Evolutionary conservation across 768 basidiomycete genomes (phyloP).

Genomic region (Suillus occidentalis): DNA sequence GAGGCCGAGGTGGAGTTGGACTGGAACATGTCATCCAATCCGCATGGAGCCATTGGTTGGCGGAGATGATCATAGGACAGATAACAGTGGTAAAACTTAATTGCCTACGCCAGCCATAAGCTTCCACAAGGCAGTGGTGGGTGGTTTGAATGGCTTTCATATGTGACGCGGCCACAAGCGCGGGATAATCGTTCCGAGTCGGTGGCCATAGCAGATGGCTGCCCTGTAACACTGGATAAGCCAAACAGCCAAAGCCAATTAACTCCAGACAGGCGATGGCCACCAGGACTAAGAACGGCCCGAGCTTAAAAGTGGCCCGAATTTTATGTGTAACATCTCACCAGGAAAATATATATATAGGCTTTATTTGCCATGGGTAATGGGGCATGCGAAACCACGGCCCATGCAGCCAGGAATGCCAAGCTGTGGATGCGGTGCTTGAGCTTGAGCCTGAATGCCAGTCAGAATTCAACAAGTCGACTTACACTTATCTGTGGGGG

Average conservation of each 20-base stretch:
- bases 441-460: background rate
- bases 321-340: background rate
- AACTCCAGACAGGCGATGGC: too few relatives aligned
- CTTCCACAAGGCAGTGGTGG: background rate
- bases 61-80: background rate
- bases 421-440: background rate
- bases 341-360: background rate
- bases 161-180: background rate
- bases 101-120: background rate
- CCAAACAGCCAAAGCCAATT: too few relatives aligned
- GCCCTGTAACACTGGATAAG: background rate
- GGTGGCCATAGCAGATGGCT: background rate
- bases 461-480: background rate
- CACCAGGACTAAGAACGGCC: too few relatives aligned
- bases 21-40: constrained; percentile 11
- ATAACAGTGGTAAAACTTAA: background rate
- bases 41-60: constrained; percentile 8
- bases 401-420: background rate
- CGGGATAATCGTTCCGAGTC: background rate
- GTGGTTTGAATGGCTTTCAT: background rate
- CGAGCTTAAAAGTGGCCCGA: background rate
- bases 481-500: background rate
- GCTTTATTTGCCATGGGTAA: background rate
- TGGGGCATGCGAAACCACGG: background rate
- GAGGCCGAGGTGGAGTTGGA: too few relatives aligned